Base-by-base conservation (phyloP, 352 stramenopile species). In the Peronospora destructor region DNA sequence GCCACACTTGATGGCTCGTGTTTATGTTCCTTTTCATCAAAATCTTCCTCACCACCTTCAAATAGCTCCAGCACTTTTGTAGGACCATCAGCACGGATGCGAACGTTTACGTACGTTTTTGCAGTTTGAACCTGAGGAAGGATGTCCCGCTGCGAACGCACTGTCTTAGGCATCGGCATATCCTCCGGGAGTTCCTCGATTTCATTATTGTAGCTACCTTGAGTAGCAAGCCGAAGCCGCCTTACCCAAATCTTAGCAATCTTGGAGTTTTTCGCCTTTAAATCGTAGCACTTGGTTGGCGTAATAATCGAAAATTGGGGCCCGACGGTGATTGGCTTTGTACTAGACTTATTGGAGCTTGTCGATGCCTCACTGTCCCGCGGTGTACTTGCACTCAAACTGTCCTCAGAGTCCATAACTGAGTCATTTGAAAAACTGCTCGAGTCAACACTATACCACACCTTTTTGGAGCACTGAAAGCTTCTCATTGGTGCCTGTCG, bases 11-110 rank as follows among this genome's bases (percentile, higher is more conserved):
- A 87, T n/a, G 86, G 10, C 23, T 89, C 80, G n/a, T 81, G 64
- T 32, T 85, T 87, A 30, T 44, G 75, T n/a, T 91, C 80, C 39
- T 81, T 85, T 45, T 90, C 83, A 35, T 91, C 83, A 37, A 81
- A 85, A 41, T 94, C 84, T 56, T 92, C 84, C 55, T 93, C 81
- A 4, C 81, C 81, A 41, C 82, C 85, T 76, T 96, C 84, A 49
- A 82, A 93, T 3, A 96, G 46, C 51, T 96, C 86, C n/a, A 96
- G 59, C 13, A 96, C 86, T 49, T 94, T 96, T 19, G 85, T 96
- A 4, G 85, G 81, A 0, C 86, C 86, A 61, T 96, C 86, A 23
- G 86, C 85, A 44, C 83, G 76, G 34, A 95, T 73, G 13, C 84
- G 80, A 53, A 93, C 72, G 34, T 88, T 70, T 8, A 95, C 80